Percentiles rank a stretch among this genome's conserved stretches.
Evolutionary conservation across 2,329 filamentous ascomycete genomes (phyloP).

Genomic region (Colletotrichum cuscutae): DNA sequence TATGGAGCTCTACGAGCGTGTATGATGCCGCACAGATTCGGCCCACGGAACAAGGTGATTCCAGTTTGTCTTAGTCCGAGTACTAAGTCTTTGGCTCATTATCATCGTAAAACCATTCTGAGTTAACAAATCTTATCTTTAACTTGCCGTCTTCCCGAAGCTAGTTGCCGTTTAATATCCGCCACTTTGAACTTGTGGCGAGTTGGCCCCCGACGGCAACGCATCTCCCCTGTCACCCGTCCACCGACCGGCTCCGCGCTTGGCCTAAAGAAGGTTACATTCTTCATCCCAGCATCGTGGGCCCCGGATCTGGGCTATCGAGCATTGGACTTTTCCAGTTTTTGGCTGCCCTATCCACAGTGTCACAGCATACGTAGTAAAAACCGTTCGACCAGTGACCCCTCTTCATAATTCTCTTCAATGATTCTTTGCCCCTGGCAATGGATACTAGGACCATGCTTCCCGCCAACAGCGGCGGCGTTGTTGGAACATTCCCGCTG

Average conservation of each 20-base stretch:
- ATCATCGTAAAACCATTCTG: neutral
- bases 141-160: neutral
- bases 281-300: neutral
- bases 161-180: neutral
- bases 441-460: too few species aligned
- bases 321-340: neutral
- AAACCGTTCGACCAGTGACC: constrained; percentile 4
- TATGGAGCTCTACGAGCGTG: neutral
- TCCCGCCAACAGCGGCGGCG: neutral
- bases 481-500: neutral
- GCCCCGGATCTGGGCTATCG: constrained; percentile 5
- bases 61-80: too few species aligned
- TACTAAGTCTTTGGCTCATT: neutral
- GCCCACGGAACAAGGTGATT: neutral
- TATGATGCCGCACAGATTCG: neutral
- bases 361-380: neutral
- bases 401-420: neutral
- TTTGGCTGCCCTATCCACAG: neutral
- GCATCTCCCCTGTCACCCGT: neutral
- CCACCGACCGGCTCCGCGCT: neutral
- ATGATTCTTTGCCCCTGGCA: neutral
- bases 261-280: neutral
- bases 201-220: neutral
- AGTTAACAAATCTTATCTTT: neutral
- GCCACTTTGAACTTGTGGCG: neutral